These are phyloP conservation scores for Meyerozyma elateridarum DNA, from an alignment of 1,139 yeast genomes.

Conservation along the genomic window DNA sequence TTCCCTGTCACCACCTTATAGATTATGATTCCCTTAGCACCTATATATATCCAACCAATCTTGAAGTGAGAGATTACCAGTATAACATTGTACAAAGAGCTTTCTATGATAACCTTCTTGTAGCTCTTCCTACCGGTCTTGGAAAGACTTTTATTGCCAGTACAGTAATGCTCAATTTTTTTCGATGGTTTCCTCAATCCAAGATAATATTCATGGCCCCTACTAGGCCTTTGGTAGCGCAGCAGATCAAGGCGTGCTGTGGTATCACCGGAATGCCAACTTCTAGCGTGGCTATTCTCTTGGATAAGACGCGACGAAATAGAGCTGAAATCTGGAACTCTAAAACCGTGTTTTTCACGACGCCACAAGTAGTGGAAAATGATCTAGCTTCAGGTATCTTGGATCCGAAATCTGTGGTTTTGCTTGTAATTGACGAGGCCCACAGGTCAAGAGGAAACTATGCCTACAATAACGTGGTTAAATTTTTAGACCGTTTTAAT, in stretches of 20 bases:
- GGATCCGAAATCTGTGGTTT: conserved; percentile 68
- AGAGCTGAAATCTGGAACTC: conserved; percentile 71
- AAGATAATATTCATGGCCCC: conserved; percentile 96
- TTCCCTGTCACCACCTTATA: conserved; percentile 39
- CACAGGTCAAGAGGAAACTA: conserved; percentile 90
- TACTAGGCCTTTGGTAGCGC: conserved; percentile 94
- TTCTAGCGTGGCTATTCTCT: conserved; percentile 69
- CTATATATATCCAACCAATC: conserved; percentile 82
- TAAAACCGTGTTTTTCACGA: conserved; percentile 82
- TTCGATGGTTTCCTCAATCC: conserved; percentile 73
- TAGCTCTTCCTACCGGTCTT: conserved; percentile 94
- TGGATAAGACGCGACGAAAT: conserved; percentile 64
- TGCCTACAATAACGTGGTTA: conserved; percentile 79
- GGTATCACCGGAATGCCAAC: conserved; percentile 82
- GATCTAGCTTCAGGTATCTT: conserved; percentile 73
- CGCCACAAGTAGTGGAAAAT: conserved; percentile 95
- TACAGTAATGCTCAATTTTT: conserved; percentile 86
- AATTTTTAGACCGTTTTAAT: conserved; percentile 58
- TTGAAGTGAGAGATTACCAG: conserved; percentile 84
- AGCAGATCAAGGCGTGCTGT: conserved; percentile 90
- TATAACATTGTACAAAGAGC: conserved; percentile 71
- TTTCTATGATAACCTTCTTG: conserved; percentile 67
- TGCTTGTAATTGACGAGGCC: conserved; percentile 91
- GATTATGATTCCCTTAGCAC: conserved; percentile 38
- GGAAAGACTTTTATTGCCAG: conserved; percentile 97